Evolutionary conservation across 805 yeast species (phyloP), one percentile per base, ranked within the genome.

Genomic region (Saccharomycopsis fermentans): DNA sequence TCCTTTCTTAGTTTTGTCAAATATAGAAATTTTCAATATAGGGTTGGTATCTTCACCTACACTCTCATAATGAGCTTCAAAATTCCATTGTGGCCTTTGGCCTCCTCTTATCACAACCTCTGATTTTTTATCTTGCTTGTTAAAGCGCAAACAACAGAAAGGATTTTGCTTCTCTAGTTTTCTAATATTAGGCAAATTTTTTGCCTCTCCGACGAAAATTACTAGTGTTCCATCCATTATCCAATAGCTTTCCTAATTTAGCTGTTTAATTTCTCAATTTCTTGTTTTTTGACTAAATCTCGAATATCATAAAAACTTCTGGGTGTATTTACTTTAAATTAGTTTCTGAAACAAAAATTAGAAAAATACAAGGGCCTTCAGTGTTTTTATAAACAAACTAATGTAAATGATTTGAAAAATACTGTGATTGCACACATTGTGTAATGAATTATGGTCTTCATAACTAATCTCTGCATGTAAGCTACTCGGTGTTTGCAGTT

Each of bases 101-200:
- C 99, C 99, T 1, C 96, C 99, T 64, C 98, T 74, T 55, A 81
- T 79, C 60, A 87, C 83, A 0, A 88, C 78, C 35, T 82, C 84
- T 0, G 97, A 89, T 66, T 86, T 82, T 63, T 87, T 83, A 8
- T 95, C 92, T 65, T 81, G 80, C 60, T 88, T 89, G 34, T 91
- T 92, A 5, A 94, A 77, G 58, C 98, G 75, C 14, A 88, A 77
- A 5, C 92, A 82, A 60, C 90, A 86, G 71, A 89, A 91, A 1
- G 98, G 99, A 63, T 88, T 86, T 71, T 94, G 99, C 67, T 94
- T 94, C 66, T 95, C 97, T 55, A 92, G 74, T 62, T 86, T 88
- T 39, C 92, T 77, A 62, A 90, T 75, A 71, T 94, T 92, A 26
- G 96, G 96, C 50, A 94, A 78, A 66, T 90, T 95, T 66, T 84